Percentiles rank a stretch among this genome's conserved stretches.
Conservation (phyloP, 768 basidiomycete genomes). For the Tylopilus felleus region DNA sequence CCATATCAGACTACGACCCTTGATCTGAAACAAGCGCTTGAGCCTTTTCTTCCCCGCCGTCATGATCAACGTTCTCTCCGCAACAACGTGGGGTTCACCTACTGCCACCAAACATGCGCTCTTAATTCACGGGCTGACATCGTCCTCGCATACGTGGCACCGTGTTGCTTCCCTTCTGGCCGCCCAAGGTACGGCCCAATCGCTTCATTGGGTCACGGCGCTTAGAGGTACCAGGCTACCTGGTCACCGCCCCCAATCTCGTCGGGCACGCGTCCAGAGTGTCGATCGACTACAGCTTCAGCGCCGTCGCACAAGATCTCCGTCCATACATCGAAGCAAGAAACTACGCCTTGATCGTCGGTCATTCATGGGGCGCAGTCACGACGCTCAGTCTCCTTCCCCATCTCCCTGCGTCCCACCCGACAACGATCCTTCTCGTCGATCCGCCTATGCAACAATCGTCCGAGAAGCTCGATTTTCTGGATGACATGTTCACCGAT, state of each 20-base stretch:
- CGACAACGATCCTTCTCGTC: conserved; percentile 17
- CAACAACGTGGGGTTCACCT: conserved; percentile 22
- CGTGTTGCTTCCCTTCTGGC: conserved; percentile 15
- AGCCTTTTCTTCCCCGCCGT: not conserved
- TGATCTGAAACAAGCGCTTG: conserved; percentile 20
- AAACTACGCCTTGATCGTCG: conserved; percentile 17
- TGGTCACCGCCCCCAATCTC: conserved; percentile 21
- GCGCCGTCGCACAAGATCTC: conserved; percentile 15
- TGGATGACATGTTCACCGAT: not conserved
- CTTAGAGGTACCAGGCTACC: conserved; percentile 12
- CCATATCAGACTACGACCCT: conserved; percentile 13
- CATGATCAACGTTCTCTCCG: conserved; percentile 18
- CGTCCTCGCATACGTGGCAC: conserved; percentile 20
- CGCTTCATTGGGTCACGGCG: no score
- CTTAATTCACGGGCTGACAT: conserved; percentile 23
- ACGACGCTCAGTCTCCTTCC: not conserved
- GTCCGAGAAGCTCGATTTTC: not conserved
- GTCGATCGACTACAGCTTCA: conserved; percentile 8
- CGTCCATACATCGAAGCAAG: conserved; percentile 10
- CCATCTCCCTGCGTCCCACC: not conserved
- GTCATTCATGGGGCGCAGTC: conserved; percentile 17
- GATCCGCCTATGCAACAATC: conserved; percentile 15
- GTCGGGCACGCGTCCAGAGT: conserved; percentile 14
- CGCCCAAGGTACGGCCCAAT: conserved; percentile 10
- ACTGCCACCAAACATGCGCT: conserved; percentile 22